Conservation (phyloP, 2,329 filamentous ascomycete species). For the Calonectria multiphialidica region DNA sequence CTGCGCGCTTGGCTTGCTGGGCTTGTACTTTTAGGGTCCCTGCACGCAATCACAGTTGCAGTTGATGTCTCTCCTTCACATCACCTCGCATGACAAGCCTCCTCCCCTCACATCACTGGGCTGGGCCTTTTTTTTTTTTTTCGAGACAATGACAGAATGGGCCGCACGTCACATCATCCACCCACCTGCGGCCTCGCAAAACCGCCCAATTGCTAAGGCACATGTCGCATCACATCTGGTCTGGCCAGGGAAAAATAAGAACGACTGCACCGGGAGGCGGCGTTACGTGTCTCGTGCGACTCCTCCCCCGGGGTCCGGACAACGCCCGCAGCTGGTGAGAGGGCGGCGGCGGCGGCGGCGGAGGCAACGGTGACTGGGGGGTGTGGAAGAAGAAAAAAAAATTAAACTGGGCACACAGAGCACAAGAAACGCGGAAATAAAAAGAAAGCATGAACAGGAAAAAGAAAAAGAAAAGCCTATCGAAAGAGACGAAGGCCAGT, state of each 20-base stretch:
- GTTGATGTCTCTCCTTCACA: slow-evolving; percentile 13
- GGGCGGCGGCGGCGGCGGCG: not conserved
- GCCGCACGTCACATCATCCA: slow-evolving; percentile 13
- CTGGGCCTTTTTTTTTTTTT: not conserved
- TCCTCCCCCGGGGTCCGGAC: not conserved
- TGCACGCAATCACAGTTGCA: slow-evolving; percentile 6
- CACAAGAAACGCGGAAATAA: slow-evolving; percentile 2
- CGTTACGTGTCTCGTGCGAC: slow-evolving; percentile 9
- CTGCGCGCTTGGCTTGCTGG: not conserved
- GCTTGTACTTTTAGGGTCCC: not conserved
- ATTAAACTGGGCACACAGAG: not conserved
- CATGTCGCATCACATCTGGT: slow-evolving; percentile 9
- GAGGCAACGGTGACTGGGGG: not conserved
- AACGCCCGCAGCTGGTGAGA: slow-evolving; percentile 14
- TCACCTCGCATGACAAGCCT: slow-evolving; percentile 12
- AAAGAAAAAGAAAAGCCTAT: slow-evolving; percentile 26
- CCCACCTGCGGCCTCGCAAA: not conserved
- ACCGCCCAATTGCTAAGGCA: slow-evolving; percentile 14
- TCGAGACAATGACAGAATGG: slow-evolving; percentile 4
- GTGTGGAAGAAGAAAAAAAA: slow-evolving; percentile 1
- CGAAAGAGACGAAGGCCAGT: not conserved
- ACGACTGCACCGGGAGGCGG: not conserved
- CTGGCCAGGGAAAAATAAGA: not conserved
- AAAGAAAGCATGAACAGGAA: slow-evolving; percentile 9
- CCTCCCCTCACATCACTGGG: not conserved